Evolutionary conservation across 495 filamentous ascomycete species (phyloP).

Genomic region (Diplogelasinospora grovesii): DNA sequence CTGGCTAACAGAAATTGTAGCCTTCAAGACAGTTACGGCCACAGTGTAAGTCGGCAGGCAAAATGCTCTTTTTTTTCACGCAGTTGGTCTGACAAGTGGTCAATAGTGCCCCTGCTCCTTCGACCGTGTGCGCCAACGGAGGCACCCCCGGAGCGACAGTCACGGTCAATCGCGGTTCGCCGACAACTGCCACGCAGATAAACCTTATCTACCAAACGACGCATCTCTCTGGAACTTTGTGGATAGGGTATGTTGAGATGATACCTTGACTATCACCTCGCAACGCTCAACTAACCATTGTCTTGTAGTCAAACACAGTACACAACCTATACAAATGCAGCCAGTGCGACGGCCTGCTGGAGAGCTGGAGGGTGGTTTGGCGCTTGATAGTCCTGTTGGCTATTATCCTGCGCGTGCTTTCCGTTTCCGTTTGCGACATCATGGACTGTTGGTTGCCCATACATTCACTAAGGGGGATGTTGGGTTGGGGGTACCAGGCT

Average conservation of each 20-base stretch:
- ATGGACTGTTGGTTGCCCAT: too few relatives aligned
- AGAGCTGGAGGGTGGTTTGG: constrained; percentile 34
- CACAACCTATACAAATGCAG: constrained; percentile 27
- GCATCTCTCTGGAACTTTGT: constrained; percentile 30
- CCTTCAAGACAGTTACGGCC: constrained; percentile 30
- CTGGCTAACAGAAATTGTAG: constrained; percentile 15
- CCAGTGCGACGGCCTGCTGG: constrained; percentile 33
- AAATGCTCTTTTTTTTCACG: neutral
- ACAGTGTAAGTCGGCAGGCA: constrained; percentile 29
- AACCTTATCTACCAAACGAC: constrained; percentile 32
- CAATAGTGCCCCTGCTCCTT: constrained; percentile 30
- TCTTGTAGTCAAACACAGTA: constrained; percentile 26
- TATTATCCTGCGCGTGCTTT: neutral
- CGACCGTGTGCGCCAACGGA: constrained; percentile 29
- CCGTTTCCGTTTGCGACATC: neutral
- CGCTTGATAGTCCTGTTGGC: neutral
- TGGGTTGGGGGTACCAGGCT: too few relatives aligned
- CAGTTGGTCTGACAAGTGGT: neutral
- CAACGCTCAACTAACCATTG: neutral
- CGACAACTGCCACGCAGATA: constrained; percentile 29
- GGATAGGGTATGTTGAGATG: constrained; percentile 27
- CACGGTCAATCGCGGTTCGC: constrained; percentile 25
- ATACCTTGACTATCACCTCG: neutral
- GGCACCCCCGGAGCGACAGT: constrained; percentile 24
- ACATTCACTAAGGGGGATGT: too few relatives aligned